phyloP scores from a whole-genome alignment of 108 stramenopile genomes.

The Nannochloropsis gaditana region DNA sequence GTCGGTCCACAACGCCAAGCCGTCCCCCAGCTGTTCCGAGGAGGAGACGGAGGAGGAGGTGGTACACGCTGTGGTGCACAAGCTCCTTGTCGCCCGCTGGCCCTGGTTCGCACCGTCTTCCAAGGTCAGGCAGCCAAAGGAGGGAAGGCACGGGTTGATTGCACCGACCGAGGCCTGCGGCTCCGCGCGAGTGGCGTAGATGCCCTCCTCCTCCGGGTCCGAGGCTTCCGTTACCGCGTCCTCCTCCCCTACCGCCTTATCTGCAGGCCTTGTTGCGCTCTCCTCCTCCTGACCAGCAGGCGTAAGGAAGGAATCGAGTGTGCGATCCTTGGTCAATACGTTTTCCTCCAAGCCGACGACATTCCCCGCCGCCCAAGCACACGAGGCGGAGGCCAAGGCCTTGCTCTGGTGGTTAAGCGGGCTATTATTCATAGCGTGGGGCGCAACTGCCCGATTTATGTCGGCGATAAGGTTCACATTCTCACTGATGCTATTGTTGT shows the following conservation, averaged over 20 bases:
- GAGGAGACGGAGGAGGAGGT: neutral
- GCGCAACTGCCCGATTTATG: too few species aligned
- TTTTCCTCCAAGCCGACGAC: neutral
- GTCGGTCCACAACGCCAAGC: neutral
- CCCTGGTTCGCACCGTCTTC: neutral
- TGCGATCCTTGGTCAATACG: neutral
- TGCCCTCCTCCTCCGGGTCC: neutral
- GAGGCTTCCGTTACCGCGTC: neutral
- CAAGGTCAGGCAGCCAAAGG: neutral
- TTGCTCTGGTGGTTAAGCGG: neutral
- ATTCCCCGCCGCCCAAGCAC: neutral
- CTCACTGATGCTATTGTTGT: too few species aligned
- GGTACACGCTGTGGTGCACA: neutral
- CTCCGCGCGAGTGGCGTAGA: neutral
- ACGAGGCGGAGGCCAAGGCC: slow-evolving; percentile 10
- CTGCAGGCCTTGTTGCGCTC: neutral
- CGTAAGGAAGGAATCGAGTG: neutral
- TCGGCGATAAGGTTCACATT: too few species aligned
- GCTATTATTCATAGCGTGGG: neutral
- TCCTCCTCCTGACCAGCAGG: neutral
- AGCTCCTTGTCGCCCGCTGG: neutral
- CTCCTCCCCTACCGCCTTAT: neutral
- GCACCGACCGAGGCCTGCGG: neutral
- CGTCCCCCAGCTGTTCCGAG: neutral
- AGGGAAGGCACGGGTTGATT: neutral